Base-by-base conservation (phyloP, 495 filamentous ascomycete species). In the Patellaria atrata region DNA sequence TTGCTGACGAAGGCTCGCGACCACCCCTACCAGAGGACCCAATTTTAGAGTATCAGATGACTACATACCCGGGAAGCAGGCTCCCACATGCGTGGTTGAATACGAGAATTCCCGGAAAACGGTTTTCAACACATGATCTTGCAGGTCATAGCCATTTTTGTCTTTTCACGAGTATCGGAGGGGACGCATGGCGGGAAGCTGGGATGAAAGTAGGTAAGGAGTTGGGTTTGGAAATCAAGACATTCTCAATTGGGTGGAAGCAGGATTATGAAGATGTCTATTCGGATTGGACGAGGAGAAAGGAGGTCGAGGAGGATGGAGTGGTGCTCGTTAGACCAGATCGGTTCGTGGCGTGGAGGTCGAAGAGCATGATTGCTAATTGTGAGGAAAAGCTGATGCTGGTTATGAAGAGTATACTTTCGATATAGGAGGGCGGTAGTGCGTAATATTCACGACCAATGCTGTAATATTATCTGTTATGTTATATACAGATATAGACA, bases 71-170 rank as follows among this genome's bases (percentile, higher is more conserved):
- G 5, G 68, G 68, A 15, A 57, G 52, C 23, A 55, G 67, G 6
- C 45, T 68, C 3, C 68, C 68, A 5, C 68, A 72, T 44, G 67
- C 59, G 1, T 72, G 68, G 68, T 45, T 72, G 0, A 68, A 67
- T 19, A 58, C 54, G 11, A 38, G 43, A 2, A 35, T 51, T 10
- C 65, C 66, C 1, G 43, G 43, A 9, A 50, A 61, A 28, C 41
- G 43, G 17, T 40, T 69, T 31, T 68, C 64, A 2, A 70, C 64
- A 1, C 59, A 67, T 28, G 68, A 73, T 42, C 35, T 73, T 5
- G 64, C 65, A 2, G 68, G 67, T 5, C 51, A 67, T 36, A 62
- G 67, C 1, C 37, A 40, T 2, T 73, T 70, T 45, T 54, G 48
- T 14, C 37, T 71, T 0, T 39, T 69, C 0, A 67, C 65, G 0